Evolutionary conservation across 306 rosid genomes (phyloP), one percentile per base, ranked within the genome.

Genomic region (Betula pendula): DNA sequence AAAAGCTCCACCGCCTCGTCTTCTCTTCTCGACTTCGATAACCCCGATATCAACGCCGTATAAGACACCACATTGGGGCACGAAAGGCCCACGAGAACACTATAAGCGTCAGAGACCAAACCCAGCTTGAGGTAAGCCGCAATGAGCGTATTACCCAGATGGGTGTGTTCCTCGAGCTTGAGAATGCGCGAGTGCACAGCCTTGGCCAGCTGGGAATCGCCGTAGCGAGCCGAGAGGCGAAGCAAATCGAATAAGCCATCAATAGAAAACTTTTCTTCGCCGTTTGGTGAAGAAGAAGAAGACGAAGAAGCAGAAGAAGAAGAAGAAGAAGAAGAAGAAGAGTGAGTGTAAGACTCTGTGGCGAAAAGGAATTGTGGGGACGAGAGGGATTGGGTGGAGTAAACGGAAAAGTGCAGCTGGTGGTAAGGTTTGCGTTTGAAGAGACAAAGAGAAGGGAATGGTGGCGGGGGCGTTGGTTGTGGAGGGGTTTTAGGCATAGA

Each of bases 31-130:
- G 90, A 86, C 75, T 94, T 90, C 42, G 97, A 85, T 58, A 94
- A 85, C 8, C 84, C 90, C 48, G 98, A 94, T 60, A 94, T 85
- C 74, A 94, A 71, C 7, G 93, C 25, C 0, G 98, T 84, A 76
- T 78, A 90, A 17, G 96, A 87, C 72, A 87, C 87, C 8, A 90
- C 84, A 79, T 80, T 84, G 8, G 93, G 95, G 73, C 77, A 75
- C 9, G 86, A 42, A 63, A 91, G 90, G 27, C 83, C 78, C 68
- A 63, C 68, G 67, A 94, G 90, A 15, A 88, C 80, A 55, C 58
- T 55, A 58, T 78, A 68, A 14, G 98, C 98, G 48, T 91, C 84
- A 43, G 80, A 47, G 20, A 87, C 74, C 65, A 94, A 85, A 19
- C 85, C 82, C 51, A 88, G 79, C 67, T 79, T 85, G 80, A 90